Base-by-base conservation (phyloP, 176 grass and related monocot genomes). In the Stipa capillata region DNA sequence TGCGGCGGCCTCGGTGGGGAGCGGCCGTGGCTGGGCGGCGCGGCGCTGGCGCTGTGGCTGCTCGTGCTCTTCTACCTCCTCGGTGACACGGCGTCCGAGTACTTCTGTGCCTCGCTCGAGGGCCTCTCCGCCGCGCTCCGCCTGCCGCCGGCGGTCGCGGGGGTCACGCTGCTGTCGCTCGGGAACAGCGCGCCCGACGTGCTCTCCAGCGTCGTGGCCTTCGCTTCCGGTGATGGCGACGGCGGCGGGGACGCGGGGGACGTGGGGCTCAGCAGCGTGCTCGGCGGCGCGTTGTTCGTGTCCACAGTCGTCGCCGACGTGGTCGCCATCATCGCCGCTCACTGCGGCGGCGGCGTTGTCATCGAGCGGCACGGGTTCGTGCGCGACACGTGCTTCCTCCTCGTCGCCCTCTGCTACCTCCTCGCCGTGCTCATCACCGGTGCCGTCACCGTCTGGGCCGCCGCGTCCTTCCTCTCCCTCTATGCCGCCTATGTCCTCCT, bases 141-240 rank as follows among this genome's bases (percentile, higher is more conserved):
- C 2, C 86, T 97, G 3, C 89, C 94, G 7, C 94, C 88, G 0
- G 45, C 90, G 17, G 76, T 97, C 51, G 94, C 90, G 0, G 94
- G 94, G 21, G 88, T 83, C 54, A 97, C 94, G 34, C 90, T 97
- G 29, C 90, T 97, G 0, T 87, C 93, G 0, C 83, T 97, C 12
- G 93, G 93, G 1, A 93, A 97, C 43, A 88, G 90, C 35, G 88
- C 93, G 13, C 90, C 90, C 1, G 94, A 97, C 72, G 80, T 97
- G 41, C 92, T 93, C 55, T 90, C 90, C 13, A 97, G 90, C 77
- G 20, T 97, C 17, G 88, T 91, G 7, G 83, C 90, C 1, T 91
- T 97, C 90, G 74, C 79, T 10, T 41, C 74, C 13, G 43, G 15
- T 0, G 0, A 5, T 1, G 25, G 2, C 3, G 37, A 0, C 9